Evolutionary conservation across 2,329 filamentous ascomycete genomes (phyloP), one percentile per base, ranked within the genome.

Genomic region (Microascus cirrosus): DNA sequence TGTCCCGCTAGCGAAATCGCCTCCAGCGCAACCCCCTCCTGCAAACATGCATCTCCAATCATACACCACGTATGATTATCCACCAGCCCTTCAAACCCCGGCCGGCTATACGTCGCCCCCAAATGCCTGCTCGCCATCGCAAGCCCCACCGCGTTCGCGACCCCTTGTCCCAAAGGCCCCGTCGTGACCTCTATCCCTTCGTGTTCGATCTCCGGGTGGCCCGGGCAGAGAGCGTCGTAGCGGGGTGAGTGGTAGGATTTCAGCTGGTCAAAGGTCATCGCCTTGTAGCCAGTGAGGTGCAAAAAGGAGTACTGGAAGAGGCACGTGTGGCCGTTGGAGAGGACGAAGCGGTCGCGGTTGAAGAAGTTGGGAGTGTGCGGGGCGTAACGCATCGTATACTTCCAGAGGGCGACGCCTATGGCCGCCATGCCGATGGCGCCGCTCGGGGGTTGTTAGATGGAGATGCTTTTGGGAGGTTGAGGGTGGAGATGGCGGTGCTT

Each of bases 361-460:
- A 94, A 70, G 91, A 92, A 99, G 64, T 90, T 82, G 67, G 94
- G 90, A 84, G 96, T 96, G 86, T 96, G 95, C 69, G 94, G 94
- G 87, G 97, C 99, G 84, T 96, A 99, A 74, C 79, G 95, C 90
- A 99, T 90, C 83, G 96, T 94, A 77, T 94, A 95, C 85, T 96
- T 95, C 81, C 90, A 99, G 64, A 99, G 85, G 69, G 97, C 90
- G 82, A 97, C 94, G 74, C 93, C 87, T 70, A 92, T 85, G 62
- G 94, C 93, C 70, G 94, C 94, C 90, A 97, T 84, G 73, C 83
- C 83, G 66, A 84, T 83, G 20, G 78, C 79, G 45, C 69, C 66
- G 25, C 69, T 71, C 20, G 36, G 2, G 1, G 36, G 34, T 20
- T 22, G 52, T 54, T 36, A 55, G 50, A 15, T 4, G 11, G 6